A percentile compares a stretch with the other conserved stretches of the same genome.
phyloP scores from a whole-genome alignment of 1,284 basidiomycete species.

The Pseudozyma tsukubaensis region DNA sequence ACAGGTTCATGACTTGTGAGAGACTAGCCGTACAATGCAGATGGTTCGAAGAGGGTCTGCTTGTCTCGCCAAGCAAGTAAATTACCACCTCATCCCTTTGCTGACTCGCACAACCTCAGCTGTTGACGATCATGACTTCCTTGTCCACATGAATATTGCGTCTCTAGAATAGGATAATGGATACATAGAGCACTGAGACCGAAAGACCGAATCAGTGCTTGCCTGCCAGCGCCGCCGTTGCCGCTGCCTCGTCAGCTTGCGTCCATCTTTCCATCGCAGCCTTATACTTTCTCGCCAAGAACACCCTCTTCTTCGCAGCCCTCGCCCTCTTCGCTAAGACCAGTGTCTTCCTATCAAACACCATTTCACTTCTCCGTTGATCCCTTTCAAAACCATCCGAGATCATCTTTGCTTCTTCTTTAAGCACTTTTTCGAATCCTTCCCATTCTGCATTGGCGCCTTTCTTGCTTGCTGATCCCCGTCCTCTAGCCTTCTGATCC shows the following conservation, averaged over 20 bases:
- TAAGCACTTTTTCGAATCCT: slow-evolving; percentile 16
- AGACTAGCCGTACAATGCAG: neutral
- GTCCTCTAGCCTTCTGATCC: neutral
- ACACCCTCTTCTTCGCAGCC: slow-evolving; percentile 37
- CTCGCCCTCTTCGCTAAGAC: slow-evolving; percentile 53
- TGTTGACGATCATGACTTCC: no score
- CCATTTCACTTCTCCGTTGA: slow-evolving; percentile 40
- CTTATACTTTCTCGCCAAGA: slow-evolving; percentile 21
- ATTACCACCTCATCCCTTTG: neutral
- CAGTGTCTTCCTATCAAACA: slow-evolving; percentile 52
- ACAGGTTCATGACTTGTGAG: no score
- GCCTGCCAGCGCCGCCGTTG: no score
- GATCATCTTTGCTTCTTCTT: slow-evolving; percentile 11
- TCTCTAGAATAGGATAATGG: no score
- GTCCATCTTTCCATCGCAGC: slow-evolving; percentile 21
- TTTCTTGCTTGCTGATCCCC: neutral
- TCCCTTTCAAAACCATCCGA: slow-evolving; percentile 48
- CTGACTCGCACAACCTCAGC: no score
- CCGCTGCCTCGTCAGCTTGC: neutral
- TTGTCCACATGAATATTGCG: no score
- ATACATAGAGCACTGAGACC: no score
- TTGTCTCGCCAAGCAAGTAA: slow-evolving; percentile 13
- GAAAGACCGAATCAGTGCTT: no score
- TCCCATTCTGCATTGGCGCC: neutral
- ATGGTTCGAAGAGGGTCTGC: neutral